Evolutionary conservation across 768 basidiomycete species (phyloP), one percentile per base, ranked within the genome.

Genomic region (Mycena vulgaris): DNA sequence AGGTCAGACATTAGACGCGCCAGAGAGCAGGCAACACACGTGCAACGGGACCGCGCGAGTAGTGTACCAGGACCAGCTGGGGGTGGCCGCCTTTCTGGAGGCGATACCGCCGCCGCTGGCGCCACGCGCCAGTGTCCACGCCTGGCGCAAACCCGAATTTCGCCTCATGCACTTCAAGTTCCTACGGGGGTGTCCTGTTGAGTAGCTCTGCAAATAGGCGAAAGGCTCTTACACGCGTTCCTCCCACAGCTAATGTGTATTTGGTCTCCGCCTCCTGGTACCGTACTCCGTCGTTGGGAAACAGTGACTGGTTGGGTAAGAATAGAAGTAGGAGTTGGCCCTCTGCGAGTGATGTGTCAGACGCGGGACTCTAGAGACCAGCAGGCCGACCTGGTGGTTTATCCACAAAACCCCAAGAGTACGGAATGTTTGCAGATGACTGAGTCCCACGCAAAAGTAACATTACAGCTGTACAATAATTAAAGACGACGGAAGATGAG

Each of bases 131-230:
- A 11, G 83, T 76, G 71, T 95, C 94, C 48, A 84, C 82, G 47
- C 86, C 87, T 19, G 94, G 94, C n/a, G 93, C 79, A 78, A 94
- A 96, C 2, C 95, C 94, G 74, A 80, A 90, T 77, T 92, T 94
- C 30, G 87, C 79, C 78, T 96, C 94, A 63, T 83, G 77, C 1
- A 95, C 86, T 81, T 95, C 95, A 19, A 96, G 85, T 79, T 95
- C 94, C 93, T 94, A 65, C 45, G 51, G 35, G 53, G 30, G 35
- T 72, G 19, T 68, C 45, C 13, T n/a, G n/a, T n/a, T n/a, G n/a
- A 37, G 33, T 33, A 69, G 57, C 37, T 27, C 45, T 48, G 37
- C 45, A 47, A 35, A 35, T 28, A 59, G 52, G 17, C n/a, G n/a
- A 16, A 56, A 59, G 42, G 27, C 33, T 3, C 91, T 76, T 79